Percentiles rank a stretch among this genome's conserved stretches.
These are phyloP conservation scores for Cucumis hystrix DNA, from an alignment of 306 rosid genomes.

Conservation along the genomic window DNA sequence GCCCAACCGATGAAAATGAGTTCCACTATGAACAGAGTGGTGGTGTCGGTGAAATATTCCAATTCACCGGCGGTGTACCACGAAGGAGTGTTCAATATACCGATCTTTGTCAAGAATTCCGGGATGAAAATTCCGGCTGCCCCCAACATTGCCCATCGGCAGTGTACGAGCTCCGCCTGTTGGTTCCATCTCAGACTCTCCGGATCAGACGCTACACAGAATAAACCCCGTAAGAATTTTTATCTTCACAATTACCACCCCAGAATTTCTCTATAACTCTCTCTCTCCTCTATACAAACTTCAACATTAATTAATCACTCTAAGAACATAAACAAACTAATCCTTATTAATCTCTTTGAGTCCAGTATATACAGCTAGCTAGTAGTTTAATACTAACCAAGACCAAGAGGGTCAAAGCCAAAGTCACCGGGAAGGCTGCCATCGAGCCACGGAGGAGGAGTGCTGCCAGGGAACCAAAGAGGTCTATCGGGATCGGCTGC, in stretches of 20 bases:
- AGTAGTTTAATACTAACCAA: slow-evolving; percentile 18
- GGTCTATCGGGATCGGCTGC: slow-evolving; percentile 55
- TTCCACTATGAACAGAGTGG: slow-evolving; percentile 53
- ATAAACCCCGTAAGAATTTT: neutral
- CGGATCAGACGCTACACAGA: slow-evolving; percentile 45
- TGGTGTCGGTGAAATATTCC: slow-evolving; percentile 65
- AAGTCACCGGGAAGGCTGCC: slow-evolving; percentile 79
- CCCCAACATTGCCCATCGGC: slow-evolving; percentile 76
- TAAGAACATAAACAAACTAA: too few species aligned
- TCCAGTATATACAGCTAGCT: too few species aligned
- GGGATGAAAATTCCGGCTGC: slow-evolving; percentile 77
- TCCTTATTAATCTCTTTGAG: too few species aligned
- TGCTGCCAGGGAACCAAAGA: slow-evolving; percentile 68
- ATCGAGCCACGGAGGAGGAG: slow-evolving; percentile 67
- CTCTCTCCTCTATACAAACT: too few species aligned
- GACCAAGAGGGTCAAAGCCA: slow-evolving; percentile 75
- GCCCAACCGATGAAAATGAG: slow-evolving; percentile 65
- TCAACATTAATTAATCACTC: too few species aligned
- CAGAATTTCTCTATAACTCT: too few species aligned
- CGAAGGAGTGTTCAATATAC: slow-evolving; percentile 52
- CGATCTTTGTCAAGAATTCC: slow-evolving; percentile 57
- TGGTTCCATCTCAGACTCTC: slow-evolving; percentile 55
- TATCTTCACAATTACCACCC: too few species aligned
- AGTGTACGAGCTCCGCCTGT: slow-evolving; percentile 58
- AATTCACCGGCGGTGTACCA: slow-evolving; percentile 63